These are phyloP conservation scores for Mesembryanthemum crystallinum DNA, from an alignment of 148 eudicot species.

Conservation along the genomic window DNA sequence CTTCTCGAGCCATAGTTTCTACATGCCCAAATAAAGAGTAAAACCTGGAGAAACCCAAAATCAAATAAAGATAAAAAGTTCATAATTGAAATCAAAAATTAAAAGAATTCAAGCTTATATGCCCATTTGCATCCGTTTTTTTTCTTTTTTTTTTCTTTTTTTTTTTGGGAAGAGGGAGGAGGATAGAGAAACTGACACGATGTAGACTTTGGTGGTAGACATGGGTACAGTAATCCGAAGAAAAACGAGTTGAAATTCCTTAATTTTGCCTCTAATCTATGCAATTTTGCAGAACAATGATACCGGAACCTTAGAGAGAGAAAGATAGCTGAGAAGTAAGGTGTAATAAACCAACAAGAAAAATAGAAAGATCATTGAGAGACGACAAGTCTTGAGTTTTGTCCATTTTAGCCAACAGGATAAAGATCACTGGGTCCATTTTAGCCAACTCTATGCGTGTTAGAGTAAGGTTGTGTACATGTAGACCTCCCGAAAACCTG, in stretches of 20 bases:
- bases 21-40: slow-evolving; percentile 71
- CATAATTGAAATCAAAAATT: neutral
- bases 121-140: slow-evolving; percentile 6
- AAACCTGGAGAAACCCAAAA: slow-evolving; percentile 34
- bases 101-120: neutral
- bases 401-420: no score
- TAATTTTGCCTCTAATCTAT: neutral
- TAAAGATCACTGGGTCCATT: no score
- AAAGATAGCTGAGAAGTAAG: neutral
- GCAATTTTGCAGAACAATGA: neutral
- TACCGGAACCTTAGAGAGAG: neutral
- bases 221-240: slow-evolving; percentile 22
- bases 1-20: slow-evolving; percentile 65
- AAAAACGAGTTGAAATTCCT: neutral
- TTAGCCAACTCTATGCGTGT: no score
- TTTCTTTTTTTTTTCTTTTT: no score
- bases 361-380: no score
- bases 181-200: slow-evolving; percentile 43
- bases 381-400: no score
- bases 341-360: neutral
- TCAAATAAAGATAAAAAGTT: neutral
- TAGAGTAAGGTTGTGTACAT: no score
- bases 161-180: neutral
- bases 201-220: slow-evolving; percentile 53
- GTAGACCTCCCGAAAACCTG: no score